Base-by-base conservation (phyloP, 2,329 filamentous ascomycete genomes). In the Tolypocladium tundrense region DNA sequence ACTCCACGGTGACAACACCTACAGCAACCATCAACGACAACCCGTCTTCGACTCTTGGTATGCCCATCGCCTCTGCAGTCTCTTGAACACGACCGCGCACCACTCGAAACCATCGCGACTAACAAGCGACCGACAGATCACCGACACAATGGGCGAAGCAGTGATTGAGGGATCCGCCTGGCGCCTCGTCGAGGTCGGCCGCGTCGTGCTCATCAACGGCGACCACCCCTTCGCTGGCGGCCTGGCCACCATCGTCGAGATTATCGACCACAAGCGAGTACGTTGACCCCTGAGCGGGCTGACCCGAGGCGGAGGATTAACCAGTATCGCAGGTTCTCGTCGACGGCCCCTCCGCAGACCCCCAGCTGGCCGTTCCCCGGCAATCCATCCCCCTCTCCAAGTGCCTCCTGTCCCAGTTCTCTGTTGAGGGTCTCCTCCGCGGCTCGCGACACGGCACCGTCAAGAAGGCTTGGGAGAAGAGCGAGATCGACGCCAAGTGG, bases 191-290 rank as follows among this genome's bases (percentile, higher is more conserved):
- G 92, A 99, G 88, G 90, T 97, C 79, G 94, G 94, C 87, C 91
- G 94, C 77, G 87, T 99, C 74, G 88, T 96, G 77, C 86, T 96
- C 77, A 87, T 97, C 82, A 88, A 90, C 78, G 78, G 77, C 72
- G 80, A 84, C 75, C 88, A 91, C 74, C 86, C 87, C 70, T 89
- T 80, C 82, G 81, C 82, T 69, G 92, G 92, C 81, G 90, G 90
- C 77, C 86, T 97, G 71, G 95, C 92, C 72, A 82, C 87, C 72
- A 93, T 99, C 74, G 91, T 96, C 79, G 93, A 99, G 87, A 97
- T 99, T 79, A 94, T 99, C 82, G 94, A 99, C 82, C 93, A 99
- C 88, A 97, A 96, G 87, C 91, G 94, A 81, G 94, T 99, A 96
- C 76, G 94, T 91, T 74, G 55, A 59, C 13, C 48, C 31, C n/a